These are phyloP conservation scores for Ogataea zsoltii DNA, from an alignment of 805 yeast genomes.

Conservation along the genomic window DNA sequence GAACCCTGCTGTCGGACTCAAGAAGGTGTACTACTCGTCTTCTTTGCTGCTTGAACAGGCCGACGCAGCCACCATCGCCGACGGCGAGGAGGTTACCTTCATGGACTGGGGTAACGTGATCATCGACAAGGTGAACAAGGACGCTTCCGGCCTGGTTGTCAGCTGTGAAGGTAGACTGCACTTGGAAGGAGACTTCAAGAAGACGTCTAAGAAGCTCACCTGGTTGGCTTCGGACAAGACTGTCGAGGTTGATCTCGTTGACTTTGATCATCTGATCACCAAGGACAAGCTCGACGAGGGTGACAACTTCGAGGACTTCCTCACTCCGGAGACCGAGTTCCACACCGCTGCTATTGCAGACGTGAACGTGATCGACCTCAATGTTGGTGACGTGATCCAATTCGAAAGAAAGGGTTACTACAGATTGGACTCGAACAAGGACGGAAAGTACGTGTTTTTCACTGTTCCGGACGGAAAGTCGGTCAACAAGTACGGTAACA, in stretches of 20 bases:
- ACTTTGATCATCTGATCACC: slow-evolving; percentile 91
- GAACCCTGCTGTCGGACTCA: slow-evolving; percentile 86
- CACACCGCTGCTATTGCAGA: slow-evolving; percentile 78
- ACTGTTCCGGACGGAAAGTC: slow-evolving; percentile 96
- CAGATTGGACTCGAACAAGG: slow-evolving; percentile 68
- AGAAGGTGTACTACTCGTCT: slow-evolving; percentile 68
- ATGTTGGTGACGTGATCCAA: slow-evolving; percentile 86
- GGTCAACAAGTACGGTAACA: slow-evolving; percentile 73
- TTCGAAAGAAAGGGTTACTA: slow-evolving; percentile 97
- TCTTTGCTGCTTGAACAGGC: slow-evolving; percentile 79
- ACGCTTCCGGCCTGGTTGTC: slow-evolving; percentile 50
- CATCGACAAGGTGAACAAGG: slow-evolving; percentile 66
- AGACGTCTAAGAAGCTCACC: slow-evolving; percentile 90
- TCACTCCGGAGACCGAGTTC: slow-evolving; percentile 87
- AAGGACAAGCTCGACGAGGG: slow-evolving; percentile 95
- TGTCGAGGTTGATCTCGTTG: slow-evolving; percentile 75
- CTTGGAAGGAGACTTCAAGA: slow-evolving; percentile 95
- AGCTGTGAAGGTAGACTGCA: slow-evolving; percentile 76
- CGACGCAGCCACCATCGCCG: slow-evolving; percentile 68
- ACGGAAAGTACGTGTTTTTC: slow-evolving; percentile 74
- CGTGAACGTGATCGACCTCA: slow-evolving; percentile 69
- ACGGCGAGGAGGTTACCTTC: slow-evolving; percentile 90
- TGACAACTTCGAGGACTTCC: slow-evolving; percentile 88
- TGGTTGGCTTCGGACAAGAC: slow-evolving; percentile 88
- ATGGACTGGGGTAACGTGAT: slow-evolving; percentile 99